These are phyloP conservation scores for Tausonia pullulans DNA, from an alignment of 1,284 basidiomycete genomes.

Conservation along the genomic window DNA sequence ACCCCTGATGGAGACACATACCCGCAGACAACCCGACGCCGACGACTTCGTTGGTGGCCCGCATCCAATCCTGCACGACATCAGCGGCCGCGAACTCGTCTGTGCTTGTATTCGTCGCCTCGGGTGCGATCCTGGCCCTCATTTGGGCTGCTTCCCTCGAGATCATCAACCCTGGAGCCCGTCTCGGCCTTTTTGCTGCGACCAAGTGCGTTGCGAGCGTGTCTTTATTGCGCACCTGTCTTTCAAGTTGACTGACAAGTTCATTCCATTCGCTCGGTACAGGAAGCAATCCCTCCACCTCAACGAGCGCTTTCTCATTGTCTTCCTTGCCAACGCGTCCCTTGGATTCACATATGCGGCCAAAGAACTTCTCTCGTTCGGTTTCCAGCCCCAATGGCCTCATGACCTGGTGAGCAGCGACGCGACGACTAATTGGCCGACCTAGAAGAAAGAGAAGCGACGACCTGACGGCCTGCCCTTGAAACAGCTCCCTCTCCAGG, in stretches of 20 bases:
- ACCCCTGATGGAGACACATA: too few species aligned
- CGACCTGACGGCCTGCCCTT: neutral
- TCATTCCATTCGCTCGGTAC: neutral
- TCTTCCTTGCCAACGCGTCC: slow-evolving; percentile 9
- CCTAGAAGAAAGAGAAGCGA: neutral
- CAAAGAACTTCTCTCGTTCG: slow-evolving; percentile 2
- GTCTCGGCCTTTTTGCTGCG: slow-evolving; percentile 7
- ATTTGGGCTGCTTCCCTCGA: neutral
- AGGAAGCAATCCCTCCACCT: slow-evolving; percentile 13
- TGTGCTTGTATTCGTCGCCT: slow-evolving; percentile 7
- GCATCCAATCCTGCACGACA: neutral
- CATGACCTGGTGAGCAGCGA: neutral
- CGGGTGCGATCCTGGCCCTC: slow-evolving; percentile 6
- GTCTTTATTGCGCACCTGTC: neutral
- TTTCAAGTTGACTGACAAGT: neutral
- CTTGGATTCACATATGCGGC: slow-evolving; percentile 10
- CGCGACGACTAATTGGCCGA: neutral
- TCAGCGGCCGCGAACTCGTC: neutral
- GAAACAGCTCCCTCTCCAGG: slow-evolving; percentile 6
- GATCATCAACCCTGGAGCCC: too few species aligned
- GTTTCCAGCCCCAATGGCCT: slow-evolving; percentile 8
- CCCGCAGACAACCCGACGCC: slow-evolving; percentile 1
- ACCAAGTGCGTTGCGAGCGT: slow-evolving; percentile 7
- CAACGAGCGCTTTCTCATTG: slow-evolving; percentile 13
- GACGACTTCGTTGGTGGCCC: neutral